Evolutionary conservation across 129 eudicot genomes (phyloP).

Genomic region (Pseudognaphalium luteoalbum): DNA sequence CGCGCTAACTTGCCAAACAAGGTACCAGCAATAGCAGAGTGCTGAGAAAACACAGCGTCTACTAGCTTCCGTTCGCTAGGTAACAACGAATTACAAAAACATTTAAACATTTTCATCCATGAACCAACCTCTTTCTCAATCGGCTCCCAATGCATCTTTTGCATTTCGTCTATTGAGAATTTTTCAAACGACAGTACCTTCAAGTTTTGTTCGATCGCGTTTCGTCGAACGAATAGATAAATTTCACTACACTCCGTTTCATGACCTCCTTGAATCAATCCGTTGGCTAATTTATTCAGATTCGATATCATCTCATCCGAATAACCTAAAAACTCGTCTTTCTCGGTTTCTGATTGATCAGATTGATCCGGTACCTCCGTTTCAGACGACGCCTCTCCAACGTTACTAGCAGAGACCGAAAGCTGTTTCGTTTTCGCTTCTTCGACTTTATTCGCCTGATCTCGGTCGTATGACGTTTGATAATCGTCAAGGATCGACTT

Average conservation of each 20-base stretch:
- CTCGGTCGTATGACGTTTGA: constrained; percentile 29
- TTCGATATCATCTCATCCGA: constrained; percentile 42
- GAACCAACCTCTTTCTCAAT: constrained; percentile 62
- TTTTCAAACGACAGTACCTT: constrained; percentile 52
- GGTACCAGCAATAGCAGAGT: constrained; percentile 17
- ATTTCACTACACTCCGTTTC: constrained; percentile 59
- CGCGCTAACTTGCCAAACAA: constrained; percentile 41
- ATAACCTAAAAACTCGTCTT: constrained; percentile 44
- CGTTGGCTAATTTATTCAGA: constrained; percentile 43
- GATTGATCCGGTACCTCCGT: constrained; percentile 13
- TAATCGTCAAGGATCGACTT: constrained; percentile 53
- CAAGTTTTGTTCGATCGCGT: constrained; percentile 53
- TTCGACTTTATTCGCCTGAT: constrained; percentile 1
- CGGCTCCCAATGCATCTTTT: constrained; percentile 74
- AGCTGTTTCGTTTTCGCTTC: constrained; percentile 36
- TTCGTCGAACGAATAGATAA: constrained; percentile 59
- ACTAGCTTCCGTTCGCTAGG: constrained; percentile 49
- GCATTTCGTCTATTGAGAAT: constrained; percentile 70
- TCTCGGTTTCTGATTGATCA: constrained; percentile 13
- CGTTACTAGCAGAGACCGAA: constrained; percentile 31
- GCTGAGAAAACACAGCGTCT: constrained; percentile 38
- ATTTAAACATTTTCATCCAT: constrained; percentile 59
- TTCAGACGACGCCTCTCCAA: constrained; percentile 10
- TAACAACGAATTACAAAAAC: constrained; percentile 33
- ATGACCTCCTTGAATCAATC: constrained; percentile 57